phyloP scores from a whole-genome alignment of 805 yeast genomes.

The Wickerhamomyces hampshirensis region DNA sequence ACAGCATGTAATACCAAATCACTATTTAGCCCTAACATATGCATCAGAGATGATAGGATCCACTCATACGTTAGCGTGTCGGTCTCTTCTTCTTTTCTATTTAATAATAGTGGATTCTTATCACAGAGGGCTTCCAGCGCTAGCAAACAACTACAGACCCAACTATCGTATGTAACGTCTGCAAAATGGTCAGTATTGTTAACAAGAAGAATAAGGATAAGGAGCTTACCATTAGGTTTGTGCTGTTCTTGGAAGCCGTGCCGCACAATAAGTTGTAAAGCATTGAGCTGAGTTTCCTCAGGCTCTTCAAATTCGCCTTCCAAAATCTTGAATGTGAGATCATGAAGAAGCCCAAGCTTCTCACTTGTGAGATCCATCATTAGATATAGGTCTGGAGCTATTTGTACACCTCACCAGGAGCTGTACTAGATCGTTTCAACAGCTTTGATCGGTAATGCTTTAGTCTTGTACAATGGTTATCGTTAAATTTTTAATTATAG shows the following conservation, averaged over 20 bases:
- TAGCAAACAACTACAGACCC: slow-evolving; percentile 17
- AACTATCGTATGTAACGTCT: slow-evolving; percentile 5
- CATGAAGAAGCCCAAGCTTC: neutral
- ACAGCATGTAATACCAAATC: slow-evolving; percentile 13
- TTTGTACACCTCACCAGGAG: too few relatives aligned
- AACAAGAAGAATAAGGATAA: neutral
- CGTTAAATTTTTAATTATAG: too few relatives aligned
- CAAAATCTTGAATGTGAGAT: neutral
- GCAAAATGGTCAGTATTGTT: neutral
- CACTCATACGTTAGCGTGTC: slow-evolving; percentile 13
- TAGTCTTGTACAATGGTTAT: too few relatives aligned
- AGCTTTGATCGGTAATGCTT: too few relatives aligned
- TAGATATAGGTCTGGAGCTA: too few relatives aligned
- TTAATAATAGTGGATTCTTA: slow-evolving; percentile 17
- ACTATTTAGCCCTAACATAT: slow-evolving; percentile 12
- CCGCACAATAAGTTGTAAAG: slow-evolving; percentile 18
- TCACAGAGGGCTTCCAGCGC: slow-evolving; percentile 22
- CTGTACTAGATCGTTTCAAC: too few relatives aligned
- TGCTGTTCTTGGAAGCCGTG: slow-evolving; percentile 17
- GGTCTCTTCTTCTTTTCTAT: slow-evolving; percentile 5
- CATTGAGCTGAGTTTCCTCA: slow-evolving; percentile 16
- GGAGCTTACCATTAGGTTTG: slow-evolving; percentile 10
- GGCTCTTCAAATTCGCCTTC: slow-evolving; percentile 10
- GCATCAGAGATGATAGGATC: slow-evolving; percentile 19
- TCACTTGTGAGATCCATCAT: neutral